Evolutionary conservation across 208 protist species (phyloP).

Genomic region (Novymonas esmeraldas): DNA sequence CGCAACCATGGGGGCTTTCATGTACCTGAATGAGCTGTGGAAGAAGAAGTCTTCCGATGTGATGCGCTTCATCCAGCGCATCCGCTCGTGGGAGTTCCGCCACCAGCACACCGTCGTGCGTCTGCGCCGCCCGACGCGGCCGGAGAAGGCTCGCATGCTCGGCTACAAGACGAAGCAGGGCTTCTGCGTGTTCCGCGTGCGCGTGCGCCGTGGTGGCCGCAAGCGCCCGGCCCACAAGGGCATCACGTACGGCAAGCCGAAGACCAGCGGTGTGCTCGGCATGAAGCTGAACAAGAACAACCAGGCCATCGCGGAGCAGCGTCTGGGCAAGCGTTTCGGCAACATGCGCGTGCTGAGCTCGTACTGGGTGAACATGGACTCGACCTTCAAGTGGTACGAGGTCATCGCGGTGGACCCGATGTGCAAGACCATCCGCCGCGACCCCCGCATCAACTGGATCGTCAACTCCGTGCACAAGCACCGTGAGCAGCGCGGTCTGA

Average conservation of each 20-base stretch:
- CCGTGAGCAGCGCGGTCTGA: constrained; percentile 98
- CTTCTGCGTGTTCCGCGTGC: constrained; percentile 99
- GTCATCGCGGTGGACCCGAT: constrained; percentile 99
- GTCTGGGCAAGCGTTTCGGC: constrained; percentile 95
- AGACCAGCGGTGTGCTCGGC: constrained; percentile 96
- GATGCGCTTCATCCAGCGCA: constrained; percentile 98
- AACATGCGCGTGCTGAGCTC: constrained; percentile 99
- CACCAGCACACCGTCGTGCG: constrained; percentile 94
- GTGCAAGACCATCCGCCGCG: constrained; percentile 97
- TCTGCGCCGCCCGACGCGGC: constrained; percentile 96
- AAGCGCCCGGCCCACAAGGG: constrained; percentile 98
- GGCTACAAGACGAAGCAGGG: constrained; percentile 99
- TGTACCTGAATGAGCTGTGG: constrained; percentile 99
- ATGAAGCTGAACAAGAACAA: constrained; percentile 97
- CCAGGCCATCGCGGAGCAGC: constrained; percentile 97
- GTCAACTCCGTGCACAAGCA: constrained; percentile 96
- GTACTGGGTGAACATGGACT: constrained; percentile 99
- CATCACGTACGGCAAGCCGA: constrained; percentile 99
- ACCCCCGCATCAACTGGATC: constrained; percentile 99
- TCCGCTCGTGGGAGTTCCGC: constrained; percentile 99
- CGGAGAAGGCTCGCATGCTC: constrained; percentile 99
- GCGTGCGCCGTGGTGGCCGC: constrained; percentile 98
- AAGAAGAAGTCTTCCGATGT: constrained; percentile 99
- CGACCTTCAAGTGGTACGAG: constrained; percentile 98
- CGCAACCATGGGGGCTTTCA: constrained; percentile 98